Evolutionary conservation across 495 filamentous ascomycete genomes (phyloP), one percentile per base, ranked within the genome.

Genomic region (Coniosporium apollinis): DNA sequence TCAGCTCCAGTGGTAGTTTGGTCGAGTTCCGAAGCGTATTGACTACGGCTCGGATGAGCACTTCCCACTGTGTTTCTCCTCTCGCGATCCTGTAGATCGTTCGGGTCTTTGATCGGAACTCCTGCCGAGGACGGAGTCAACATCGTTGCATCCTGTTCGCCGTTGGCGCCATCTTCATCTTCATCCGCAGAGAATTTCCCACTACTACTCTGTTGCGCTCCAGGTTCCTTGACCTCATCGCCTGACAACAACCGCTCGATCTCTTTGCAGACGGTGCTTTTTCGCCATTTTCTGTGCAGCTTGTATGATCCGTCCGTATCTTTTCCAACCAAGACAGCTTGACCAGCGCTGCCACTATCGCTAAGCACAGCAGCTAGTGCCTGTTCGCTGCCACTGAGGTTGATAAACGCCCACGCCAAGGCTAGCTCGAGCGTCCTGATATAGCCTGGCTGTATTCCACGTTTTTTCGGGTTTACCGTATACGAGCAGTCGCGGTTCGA

Each of bases 381-480:
- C 7, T 30, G 24, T 38, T 65, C 62, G 16, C 43, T 45, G n/a
- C 40, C 47, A 1, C 56, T 45, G 4, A 54, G 31, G 21, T 51
- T 42, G 7, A 49, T 42, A 7, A 64, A 45, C 3, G 65, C 25
- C 38, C 65, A 52, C 4, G 62, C 64, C 5, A 66, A 34, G 0
- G 56, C 50, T 30, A 56, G 56, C 48, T 80, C 75, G 15, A 80
- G 52, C 4, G 66, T 65, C 22, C 70, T 58, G 1, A 78, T 72
- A 48, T 76, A 78, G 26, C 74, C 74, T 22, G 69, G 65, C 28
- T 70, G 70, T 16, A 78, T 59, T 1, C 75, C 79, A 30, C 79
- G 67, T 50, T 82, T 84, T 54, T 78, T 81, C 18, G 77, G 69
- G 41, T 67, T 69, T 16, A 71, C 64, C 36, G 75, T 66, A 53